Base-by-base conservation (phyloP, 108 stramenopile species). In the Halocafeteria seosinensis region DNA sequence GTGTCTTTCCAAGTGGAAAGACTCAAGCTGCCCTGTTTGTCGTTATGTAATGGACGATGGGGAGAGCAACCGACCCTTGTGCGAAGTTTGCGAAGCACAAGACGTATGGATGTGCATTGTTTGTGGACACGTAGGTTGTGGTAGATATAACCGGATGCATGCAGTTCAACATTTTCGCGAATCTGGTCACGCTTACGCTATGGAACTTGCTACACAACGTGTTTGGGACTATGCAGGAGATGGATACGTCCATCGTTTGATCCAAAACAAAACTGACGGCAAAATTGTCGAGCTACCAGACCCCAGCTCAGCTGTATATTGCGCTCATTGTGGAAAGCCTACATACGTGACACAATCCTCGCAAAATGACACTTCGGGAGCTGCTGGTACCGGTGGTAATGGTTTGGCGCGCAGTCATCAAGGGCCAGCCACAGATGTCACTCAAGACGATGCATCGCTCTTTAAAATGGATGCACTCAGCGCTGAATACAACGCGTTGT, bases 211-310 rank as follows among this genome's bases (percentile, higher is more conserved):
- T 60, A 91, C 88, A 6, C 90, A 94, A 62, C 85, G 86, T 61
- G 92, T 93, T 9, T 94, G 88, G 85, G 92, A 94, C 68, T 94
- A 90, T 70, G 87, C 83, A 0, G 92, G 92, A 0, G 88, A 87
- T 47, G 92, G 92, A 2, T 94, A 87, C 53, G 92, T 94, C 13
- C 90, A 94, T 73, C 75, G 92, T 17, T 70, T 94, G 26, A 63
- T 94, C 30, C 85, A 88, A 55, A 87, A 87, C 69, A 81, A 79
- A 63, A 81, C 86, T 38, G 90, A 90, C 75, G 89, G 87, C 2
- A 92, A 92, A 71, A 69, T 92, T 27, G 89, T 92, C 8, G 91
- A 92, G 76, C 80, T 84, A 0, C 65, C 64, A 33, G 87, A 89
- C 77, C 89, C 89, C 5, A 65, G 73, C 26, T 69, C 78, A 12